These are phyloP conservation scores for Sordariomycetes sp. DNA, from an alignment of 2,329 filamentous ascomycete species.

Conservation along the genomic window DNA sequence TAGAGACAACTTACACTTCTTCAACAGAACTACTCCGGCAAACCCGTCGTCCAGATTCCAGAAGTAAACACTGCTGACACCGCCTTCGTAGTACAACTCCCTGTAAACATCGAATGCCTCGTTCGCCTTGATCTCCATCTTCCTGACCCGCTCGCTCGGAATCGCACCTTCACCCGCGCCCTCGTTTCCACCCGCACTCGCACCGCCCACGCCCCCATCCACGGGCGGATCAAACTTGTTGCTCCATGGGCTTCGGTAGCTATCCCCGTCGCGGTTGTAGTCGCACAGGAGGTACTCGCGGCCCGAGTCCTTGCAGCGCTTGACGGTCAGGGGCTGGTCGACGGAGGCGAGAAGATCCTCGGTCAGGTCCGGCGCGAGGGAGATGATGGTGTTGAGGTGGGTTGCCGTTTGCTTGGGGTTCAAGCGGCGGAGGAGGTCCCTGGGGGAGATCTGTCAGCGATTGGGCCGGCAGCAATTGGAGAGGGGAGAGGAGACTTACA, in stretches of 20 bases:
- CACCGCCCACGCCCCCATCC: constrained; percentile 43
- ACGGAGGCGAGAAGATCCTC: constrained; percentile 97
- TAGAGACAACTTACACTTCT: constrained; percentile 72
- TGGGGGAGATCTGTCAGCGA: constrained; percentile 23
- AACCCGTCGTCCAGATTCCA: constrained; percentile 99
- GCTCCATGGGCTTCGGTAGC: constrained; percentile 96
- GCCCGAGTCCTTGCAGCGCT: constrained; percentile 78
- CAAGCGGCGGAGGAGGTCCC: constrained; percentile 94
- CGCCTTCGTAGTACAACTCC: constrained; percentile 94
- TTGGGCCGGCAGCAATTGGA: constrained; percentile 3
- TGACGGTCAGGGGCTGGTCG: constrained; percentile 79
- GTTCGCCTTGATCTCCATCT: constrained; percentile 90
- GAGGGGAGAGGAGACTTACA: constrained; percentile 40
- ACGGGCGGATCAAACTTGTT: constrained; percentile 95
- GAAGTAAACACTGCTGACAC: constrained; percentile 92
- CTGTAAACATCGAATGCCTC: constrained; percentile 96
- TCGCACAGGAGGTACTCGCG: constrained; percentile 97
- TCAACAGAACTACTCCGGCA: constrained; percentile 87
- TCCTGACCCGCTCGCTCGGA: constrained; percentile 81
- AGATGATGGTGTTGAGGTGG: constrained; percentile 84
- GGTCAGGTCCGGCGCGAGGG: constrained; percentile 81
- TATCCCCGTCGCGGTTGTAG: constrained; percentile 98
- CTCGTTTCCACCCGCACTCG: constrained; percentile 45
- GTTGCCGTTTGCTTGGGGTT: constrained; percentile 85
- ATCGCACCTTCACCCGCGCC: constrained; percentile 70